Base-by-base conservation (phyloP, 2,329 filamentous ascomycete species). In the Botrytis paeoniae region DNA sequence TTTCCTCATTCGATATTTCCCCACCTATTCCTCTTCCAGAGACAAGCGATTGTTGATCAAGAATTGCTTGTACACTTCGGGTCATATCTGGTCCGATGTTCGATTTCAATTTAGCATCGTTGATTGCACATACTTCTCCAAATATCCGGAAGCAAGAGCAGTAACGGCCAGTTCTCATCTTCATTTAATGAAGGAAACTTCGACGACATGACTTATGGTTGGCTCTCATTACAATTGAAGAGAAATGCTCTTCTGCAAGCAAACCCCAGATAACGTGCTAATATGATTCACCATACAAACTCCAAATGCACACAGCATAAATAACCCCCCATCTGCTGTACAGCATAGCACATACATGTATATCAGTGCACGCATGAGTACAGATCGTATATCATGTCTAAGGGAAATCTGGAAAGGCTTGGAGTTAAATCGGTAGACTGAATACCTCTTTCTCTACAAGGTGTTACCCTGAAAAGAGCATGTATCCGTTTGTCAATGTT, bases 401-500 rank as follows among this genome's bases (percentile, higher is more conserved):
- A 59, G 39, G 39, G n/a, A 37, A 68, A 68, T 72, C 59, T 59
- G 62, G 39, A n/a, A 25, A 59, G 43, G 35, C 48, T 69, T 29
- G 37, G n/a, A 54, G 51, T 45, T 51, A 16, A 72, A 60, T 22
- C 29, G 39, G 48, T 60, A 41, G 22, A 41, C 37, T 61, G 25
- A 48, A 69, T 60, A 29, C 54, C 51, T 48, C 22, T 71, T 69
- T 41, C 29, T n/a, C 22, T 41, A n/a, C 20, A 14, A 18, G 29
- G 29, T 69, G 70, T 69, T 32, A 72, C 62, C 39, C 32, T 20
- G 7, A 22, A 66, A 68, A 32, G 54, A 72, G 70, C 48, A 61
- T 29, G 62, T 61, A 72, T 54, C 70, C 70, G 70, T 72, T 66
- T 72, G 70, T 72, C 70, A 72, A 72, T 72, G 70, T 72, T 68